Evolutionary conservation across 2,329 filamentous ascomycete genomes (phyloP).

Genomic region (Geosmithia putterillii): DNA sequence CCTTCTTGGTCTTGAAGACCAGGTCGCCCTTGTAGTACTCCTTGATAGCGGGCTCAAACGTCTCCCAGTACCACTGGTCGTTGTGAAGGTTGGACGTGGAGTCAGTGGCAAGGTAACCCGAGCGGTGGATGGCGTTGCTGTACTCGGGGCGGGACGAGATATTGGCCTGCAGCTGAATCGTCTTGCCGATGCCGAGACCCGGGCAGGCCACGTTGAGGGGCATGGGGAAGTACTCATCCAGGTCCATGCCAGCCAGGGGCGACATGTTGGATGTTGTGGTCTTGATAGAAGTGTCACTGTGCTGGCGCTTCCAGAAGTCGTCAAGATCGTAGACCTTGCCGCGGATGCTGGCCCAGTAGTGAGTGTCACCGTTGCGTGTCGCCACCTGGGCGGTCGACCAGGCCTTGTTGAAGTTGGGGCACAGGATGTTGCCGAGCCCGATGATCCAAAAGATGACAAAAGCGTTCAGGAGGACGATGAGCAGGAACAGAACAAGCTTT

Average conservation of each 20-base stretch:
- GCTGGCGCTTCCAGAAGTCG: constrained; percentile 75
- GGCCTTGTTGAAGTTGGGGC: constrained; percentile 83
- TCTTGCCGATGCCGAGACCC: constrained; percentile 51
- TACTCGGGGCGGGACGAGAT: constrained; percentile 37
- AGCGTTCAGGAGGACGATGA: constrained; percentile 75
- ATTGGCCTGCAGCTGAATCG: constrained; percentile 49
- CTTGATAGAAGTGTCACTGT: constrained; percentile 59
- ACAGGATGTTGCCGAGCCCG: constrained; percentile 70
- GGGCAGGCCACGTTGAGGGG: constrained; percentile 66
- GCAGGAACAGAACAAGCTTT: constrained; percentile 69
- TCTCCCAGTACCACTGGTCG: constrained; percentile 63
- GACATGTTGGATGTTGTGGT: constrained; percentile 56
- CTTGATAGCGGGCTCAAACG: constrained; percentile 68
- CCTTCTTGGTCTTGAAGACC: constrained; percentile 50
- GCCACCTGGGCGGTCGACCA: constrained; percentile 63
- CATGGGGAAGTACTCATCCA: constrained; percentile 77
- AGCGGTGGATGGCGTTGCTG: constrained; percentile 52
- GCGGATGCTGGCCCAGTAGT: constrained; percentile 80
- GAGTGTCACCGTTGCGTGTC: constrained; percentile 56
- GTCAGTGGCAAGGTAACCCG: constrained; percentile 48
- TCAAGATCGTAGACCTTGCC: constrained; percentile 87
- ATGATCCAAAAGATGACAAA: constrained; percentile 87
- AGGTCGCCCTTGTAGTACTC: constrained; percentile 81
- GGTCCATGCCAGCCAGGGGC: constrained; percentile 62
- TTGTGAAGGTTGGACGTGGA: constrained; percentile 44